phyloP scores from a whole-genome alignment of 2,329 filamentous ascomycete genomes.

The Nemania sp. region DNA sequence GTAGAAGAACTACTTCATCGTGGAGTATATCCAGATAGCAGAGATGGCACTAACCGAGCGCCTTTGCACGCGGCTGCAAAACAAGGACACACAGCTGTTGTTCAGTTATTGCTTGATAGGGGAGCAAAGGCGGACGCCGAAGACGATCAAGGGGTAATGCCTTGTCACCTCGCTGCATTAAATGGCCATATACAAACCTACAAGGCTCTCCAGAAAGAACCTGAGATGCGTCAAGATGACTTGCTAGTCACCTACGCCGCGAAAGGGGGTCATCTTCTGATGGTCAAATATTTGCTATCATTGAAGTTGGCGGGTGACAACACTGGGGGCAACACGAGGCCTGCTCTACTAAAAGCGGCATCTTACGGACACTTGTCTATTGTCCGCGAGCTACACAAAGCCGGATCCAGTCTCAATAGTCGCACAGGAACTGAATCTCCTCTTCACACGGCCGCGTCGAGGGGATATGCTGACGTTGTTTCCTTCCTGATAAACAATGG shows the following conservation, averaged over 20 bases:
- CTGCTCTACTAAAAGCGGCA: background rate
- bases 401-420: background rate
- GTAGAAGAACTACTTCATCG: background rate
- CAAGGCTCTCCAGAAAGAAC: slow-evolving; percentile 1
- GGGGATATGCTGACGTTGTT: background rate
- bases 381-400: background rate
- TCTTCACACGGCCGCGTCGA: background rate
- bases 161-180: slow-evolving; percentile 3
- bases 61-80: background rate
- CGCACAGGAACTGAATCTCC: background rate
- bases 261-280: background rate
- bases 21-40: background rate
- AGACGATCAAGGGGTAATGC: background rate
- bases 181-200: background rate
- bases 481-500: background rate
- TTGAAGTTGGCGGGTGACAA: background rate
- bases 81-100: background rate
- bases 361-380: slow-evolving; percentile 1
- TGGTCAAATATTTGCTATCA: background rate
- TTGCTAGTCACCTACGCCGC: background rate
- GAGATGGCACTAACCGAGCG: background rate
- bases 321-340: too few relatives aligned
- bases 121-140: background rate
- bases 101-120: background rate
- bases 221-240: background rate